phyloP scores from a whole-genome alignment of 805 yeast genomes.

The Pichia manshurica region DNA sequence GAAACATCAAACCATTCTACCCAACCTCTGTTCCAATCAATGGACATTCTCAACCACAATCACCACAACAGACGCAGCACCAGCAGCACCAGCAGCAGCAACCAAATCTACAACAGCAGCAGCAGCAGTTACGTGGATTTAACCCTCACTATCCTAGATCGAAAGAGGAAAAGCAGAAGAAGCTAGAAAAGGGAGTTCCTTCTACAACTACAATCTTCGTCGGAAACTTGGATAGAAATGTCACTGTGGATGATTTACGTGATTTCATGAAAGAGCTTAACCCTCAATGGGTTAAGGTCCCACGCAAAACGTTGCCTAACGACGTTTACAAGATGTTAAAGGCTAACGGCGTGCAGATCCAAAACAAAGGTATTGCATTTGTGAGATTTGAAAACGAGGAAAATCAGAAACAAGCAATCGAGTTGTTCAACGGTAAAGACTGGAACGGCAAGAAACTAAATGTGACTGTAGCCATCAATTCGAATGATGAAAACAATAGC shows the following conservation, averaged over 20 bases:
- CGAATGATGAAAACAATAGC: slow-evolving; percentile 26
- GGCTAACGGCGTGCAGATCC: slow-evolving; percentile 41
- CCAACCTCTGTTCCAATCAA: slow-evolving; percentile 3
- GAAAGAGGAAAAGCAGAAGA: slow-evolving; percentile 27
- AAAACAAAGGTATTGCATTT: slow-evolving; percentile 62
- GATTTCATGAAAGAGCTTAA: slow-evolving; percentile 42
- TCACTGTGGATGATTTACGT: slow-evolving; percentile 40
- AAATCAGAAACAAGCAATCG: slow-evolving; percentile 45
- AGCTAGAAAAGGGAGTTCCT: slow-evolving; percentile 44
- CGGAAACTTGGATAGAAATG: slow-evolving; percentile 51
- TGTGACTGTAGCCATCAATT: slow-evolving; percentile 70
- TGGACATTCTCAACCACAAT: not conserved
- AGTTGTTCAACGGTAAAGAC: slow-evolving; percentile 58
- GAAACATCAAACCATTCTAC: slow-evolving; percentile 8
- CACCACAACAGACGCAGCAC: too few relatives aligned
- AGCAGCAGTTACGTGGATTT: slow-evolving; percentile 1
- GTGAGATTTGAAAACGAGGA: slow-evolving; percentile 46
- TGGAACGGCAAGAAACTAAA: slow-evolving; percentile 60
- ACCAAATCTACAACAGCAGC: not conserved
- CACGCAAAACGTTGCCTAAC: slow-evolving; percentile 43
- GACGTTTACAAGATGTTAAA: slow-evolving; percentile 39
- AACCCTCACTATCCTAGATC: slow-evolving; percentile 12
- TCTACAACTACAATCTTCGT: slow-evolving; percentile 57
- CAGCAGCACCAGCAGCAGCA: not conserved
- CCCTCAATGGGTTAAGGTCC: slow-evolving; percentile 57